Evolutionary conservation across 2,329 filamentous ascomycete species (phyloP), one percentile per base, ranked within the genome.

Genomic region (Aureobasidium namibiae): DNA sequence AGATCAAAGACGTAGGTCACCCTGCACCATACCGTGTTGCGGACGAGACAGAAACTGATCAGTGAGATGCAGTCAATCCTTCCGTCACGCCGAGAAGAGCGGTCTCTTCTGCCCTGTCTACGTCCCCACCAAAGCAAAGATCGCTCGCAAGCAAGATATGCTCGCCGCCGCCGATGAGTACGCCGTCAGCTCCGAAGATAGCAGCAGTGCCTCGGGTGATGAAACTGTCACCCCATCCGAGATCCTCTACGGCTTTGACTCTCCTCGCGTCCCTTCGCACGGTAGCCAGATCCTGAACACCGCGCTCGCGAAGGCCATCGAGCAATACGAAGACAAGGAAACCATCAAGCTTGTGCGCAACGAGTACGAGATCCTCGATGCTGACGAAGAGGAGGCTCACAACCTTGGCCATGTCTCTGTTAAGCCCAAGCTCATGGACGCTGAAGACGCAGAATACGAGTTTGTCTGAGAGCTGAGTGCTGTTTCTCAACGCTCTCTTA

Each of bases 271-370:
- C 26, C 80, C 80, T 16, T 74, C 70, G 61, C 73, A 78, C 33
- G 82, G 82, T 41, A 80, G 80, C 69, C 80, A 82, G 67, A 77
- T 85, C 67, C 74, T 85, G 50, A 79, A 79, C 61, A 74, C 74
- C 16, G 82, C 82, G 11, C 73, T 85, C 34, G 76, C 75, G 59
- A 78, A 82, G 69, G 82, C 82, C 1, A 78, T 84, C 41, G 78
- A 82, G 73, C 78, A 76, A 63, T 85, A 78, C 67, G 82, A 85
- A 72, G 80, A 78, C 62, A 78, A 78, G 65, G 79, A 82, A 71
- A 84, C 81, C 2, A 80, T 83, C 70, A 82, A 82, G 72, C 69
- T 85, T 49, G 78, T 83, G 68, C 80, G 79, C 72, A 76, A 77
- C 59, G 82, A 85, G 72, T 85, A 84, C 65, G 82, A 84, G 67